Evolutionary conservation across 228 moss, liverwort and hornwort species (phyloP), one percentile per base, ranked within the genome.

Genomic region (Sphagnum fallax): DNA sequence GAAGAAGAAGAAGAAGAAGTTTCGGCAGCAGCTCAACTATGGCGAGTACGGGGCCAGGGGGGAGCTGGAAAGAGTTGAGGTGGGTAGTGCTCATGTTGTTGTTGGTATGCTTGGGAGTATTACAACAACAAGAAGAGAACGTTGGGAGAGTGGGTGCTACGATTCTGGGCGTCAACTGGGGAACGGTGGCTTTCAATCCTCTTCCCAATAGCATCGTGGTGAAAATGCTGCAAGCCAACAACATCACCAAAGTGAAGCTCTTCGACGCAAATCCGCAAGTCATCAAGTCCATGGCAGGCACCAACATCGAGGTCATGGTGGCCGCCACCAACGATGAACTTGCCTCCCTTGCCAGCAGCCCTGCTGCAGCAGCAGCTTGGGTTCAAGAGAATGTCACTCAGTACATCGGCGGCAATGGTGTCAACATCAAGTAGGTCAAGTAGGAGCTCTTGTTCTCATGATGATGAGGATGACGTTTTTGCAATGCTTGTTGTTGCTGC

Each of bases 301-400:
- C 79, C 8, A 87, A 77, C 8, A 73, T 90, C 6, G 82, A 98
- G 80, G 90, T 98, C 48, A 98, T 98, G 93, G 88, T 98, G 47
- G 88, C 78, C 8, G 89, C 86, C 52, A 85, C 93, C 6, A 98
- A 98, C 57, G 88, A 91, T n/a, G 69, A 91, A 84, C 89, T 98
- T 47, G 81, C 77, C 52, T 48, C 63, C 63, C 79, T 98, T 5
- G 87, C 92, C 0, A 52, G 8, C 4, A 81, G 69, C 48, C 14
- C 73, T 51, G 82, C 69, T 65, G 80, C 89, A 5, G 95, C 92
- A 5, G 52, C 69, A 14, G 84, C 73, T 4, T 95, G 95, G 95
- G 95, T 95, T 65, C 75, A 70, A 52, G 76, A 90, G 74, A 95
- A 95, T 74, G 87, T 95, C 70, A 86, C 89, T 16, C 79, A 78